Conservation (phyloP, 345 rosid genomes). For the Orychophragmus violaceus region DNA sequence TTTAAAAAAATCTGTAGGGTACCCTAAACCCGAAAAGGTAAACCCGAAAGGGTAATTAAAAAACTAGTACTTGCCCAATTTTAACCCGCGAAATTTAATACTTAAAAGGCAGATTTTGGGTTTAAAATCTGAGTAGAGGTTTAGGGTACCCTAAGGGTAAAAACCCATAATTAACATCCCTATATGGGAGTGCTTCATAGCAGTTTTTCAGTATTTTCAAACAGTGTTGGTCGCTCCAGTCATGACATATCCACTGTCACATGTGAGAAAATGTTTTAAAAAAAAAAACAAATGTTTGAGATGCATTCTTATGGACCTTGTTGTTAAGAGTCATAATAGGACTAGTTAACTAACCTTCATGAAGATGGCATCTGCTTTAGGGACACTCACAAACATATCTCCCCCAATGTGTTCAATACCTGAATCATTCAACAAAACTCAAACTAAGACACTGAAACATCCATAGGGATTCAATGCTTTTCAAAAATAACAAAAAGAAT, state of each 20-base stretch:
- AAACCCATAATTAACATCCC: too few species aligned
- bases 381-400: slow-evolving; percentile 70
- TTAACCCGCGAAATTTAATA: too few species aligned
- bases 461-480: not conserved
- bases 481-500: not conserved
- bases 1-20: too few species aligned
- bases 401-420: slow-evolving; percentile 78
- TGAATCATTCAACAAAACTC: slow-evolving; percentile 12
- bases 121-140: too few species aligned
- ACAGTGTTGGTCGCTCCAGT: slow-evolving; percentile 78
- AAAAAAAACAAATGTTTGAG: not conserved
- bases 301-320: not conserved
- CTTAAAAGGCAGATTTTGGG: too few species aligned
- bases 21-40: too few species aligned
- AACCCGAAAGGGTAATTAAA: too few species aligned
- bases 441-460: not conserved
- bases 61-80: too few species aligned
- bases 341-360: slow-evolving; percentile 49
- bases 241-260: slow-evolving; percentile 75
- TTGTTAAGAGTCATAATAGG: not conserved
- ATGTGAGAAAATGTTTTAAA: not conserved
- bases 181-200: slow-evolving; percentile 58
- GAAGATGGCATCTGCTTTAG: slow-evolving; percentile 76
- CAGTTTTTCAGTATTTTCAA: slow-evolving; percentile 58
- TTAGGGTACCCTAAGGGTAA: too few species aligned